Evolutionary conservation across 768 basidiomycete species (phyloP).

Genomic region (Trametes meyenii): DNA sequence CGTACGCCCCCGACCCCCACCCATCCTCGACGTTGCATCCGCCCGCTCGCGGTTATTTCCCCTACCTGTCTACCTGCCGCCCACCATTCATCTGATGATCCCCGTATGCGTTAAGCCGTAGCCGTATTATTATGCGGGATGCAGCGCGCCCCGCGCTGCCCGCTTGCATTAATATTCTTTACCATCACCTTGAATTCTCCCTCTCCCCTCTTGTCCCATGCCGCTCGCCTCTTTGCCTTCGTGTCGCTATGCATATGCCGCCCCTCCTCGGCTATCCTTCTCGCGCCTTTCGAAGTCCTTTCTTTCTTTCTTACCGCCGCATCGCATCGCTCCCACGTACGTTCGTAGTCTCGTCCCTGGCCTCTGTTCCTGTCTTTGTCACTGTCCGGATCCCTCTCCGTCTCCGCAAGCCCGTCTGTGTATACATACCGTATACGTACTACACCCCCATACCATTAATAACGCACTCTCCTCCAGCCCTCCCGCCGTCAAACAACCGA

Average conservation of each 20-base stretch:
- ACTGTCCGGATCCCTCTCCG: not conserved
- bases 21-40: no score
- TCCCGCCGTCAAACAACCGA: not conserved
- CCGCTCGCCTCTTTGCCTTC: no score
- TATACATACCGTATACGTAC: not conserved
- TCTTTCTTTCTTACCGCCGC: no score
- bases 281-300: not conserved
- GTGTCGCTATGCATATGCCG: not conserved
- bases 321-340: no score
- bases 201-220: not conserved
- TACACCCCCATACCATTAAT: not conserved
- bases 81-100: not conserved
- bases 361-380: not conserved
- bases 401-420: not conserved
- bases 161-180: conserved; percentile 9
- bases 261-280: conserved; percentile 5
- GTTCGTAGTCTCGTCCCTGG: no score
- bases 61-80: not conserved
- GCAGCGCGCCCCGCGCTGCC: not conserved
- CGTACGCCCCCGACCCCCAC: no score
- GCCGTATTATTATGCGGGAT: conserved; percentile 19
- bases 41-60: not conserved
- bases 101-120: not conserved
- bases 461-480: not conserved
- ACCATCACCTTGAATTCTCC: no score